These are phyloP conservation scores for Bipolaris zeicola DNA, from an alignment of 2,329 filamentous ascomycete genomes.

Conservation along the genomic window DNA sequence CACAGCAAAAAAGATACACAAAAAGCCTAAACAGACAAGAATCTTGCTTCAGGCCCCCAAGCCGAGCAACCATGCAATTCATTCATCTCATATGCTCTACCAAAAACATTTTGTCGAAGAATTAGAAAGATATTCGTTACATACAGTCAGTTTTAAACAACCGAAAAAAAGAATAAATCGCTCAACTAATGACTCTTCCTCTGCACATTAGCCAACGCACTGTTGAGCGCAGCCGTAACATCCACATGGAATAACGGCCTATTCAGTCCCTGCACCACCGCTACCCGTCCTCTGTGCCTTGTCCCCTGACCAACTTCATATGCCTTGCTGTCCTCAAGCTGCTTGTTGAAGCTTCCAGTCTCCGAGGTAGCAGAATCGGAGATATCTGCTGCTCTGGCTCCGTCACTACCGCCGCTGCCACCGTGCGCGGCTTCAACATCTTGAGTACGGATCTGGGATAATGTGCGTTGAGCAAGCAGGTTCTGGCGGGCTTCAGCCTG, in stretches of 20 bases:
- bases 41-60: background rate
- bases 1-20: background rate
- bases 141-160: too few species aligned
- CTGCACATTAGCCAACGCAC: slow-evolving; percentile 77
- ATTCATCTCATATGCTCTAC: background rate
- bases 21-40: background rate
- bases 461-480: slow-evolving; percentile 44
- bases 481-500: slow-evolving; percentile 71
- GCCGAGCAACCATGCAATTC: background rate
- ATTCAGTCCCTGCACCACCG: slow-evolving; percentile 82
- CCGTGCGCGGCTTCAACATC: slow-evolving; percentile 22
- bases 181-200: slow-evolving; percentile 41
- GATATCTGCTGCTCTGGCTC: slow-evolving; percentile 11
- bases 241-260: slow-evolving; percentile 96
- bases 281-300: slow-evolving; percentile 47
- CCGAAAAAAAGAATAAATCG: background rate
- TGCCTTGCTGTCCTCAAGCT: slow-evolving; percentile 38
- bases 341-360: slow-evolving; percentile 40
- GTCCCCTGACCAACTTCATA: slow-evolving; percentile 29
- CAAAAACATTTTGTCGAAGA: background rate
- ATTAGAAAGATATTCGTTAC: background rate
- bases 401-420: too few species aligned
- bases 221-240: slow-evolving; percentile 87
- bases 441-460: slow-evolving; percentile 57
- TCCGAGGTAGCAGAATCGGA: slow-evolving; percentile 24